Evolutionary conservation across 176 grass and related monocot species (phyloP).

Genomic region (Thalia dealbata): DNA sequence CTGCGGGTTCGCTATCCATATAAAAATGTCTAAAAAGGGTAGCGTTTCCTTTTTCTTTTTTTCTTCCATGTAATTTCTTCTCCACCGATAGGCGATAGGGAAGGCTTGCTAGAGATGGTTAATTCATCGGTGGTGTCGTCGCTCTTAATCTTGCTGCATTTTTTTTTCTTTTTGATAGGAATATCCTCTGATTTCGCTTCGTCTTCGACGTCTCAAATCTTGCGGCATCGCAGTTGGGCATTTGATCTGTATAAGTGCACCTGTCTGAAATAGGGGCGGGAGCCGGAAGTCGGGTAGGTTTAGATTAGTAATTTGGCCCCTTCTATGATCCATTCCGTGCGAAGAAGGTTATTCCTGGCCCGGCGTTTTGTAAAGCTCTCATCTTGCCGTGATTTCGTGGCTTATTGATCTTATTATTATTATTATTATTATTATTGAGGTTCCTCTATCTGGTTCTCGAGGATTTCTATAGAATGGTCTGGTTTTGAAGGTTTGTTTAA

Average conservation of each 20-base stretch:
- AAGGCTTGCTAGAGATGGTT: background rate
- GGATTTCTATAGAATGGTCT: background rate
- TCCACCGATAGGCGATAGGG: too few relatives aligned
- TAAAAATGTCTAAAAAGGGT: too few relatives aligned
- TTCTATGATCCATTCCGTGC: background rate
- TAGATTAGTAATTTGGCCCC: background rate
- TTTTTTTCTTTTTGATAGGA: background rate
- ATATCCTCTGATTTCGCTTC: background rate
- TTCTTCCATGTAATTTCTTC: background rate
- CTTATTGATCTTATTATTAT: background rate
- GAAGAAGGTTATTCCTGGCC: background rate
- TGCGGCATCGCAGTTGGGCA: background rate
- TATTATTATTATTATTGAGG: background rate
- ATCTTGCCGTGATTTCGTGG: background rate
- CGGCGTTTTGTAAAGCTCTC: background rate
- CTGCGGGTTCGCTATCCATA: too few relatives aligned
- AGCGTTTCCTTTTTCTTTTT: too few relatives aligned
- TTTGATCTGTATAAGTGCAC: background rate
- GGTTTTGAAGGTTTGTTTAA: background rate
- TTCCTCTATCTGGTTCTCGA: background rate
- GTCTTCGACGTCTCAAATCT: background rate
- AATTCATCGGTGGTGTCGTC: too few relatives aligned
- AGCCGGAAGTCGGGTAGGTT: background rate
- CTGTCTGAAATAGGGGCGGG: background rate
- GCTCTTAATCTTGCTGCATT: background rate